These are phyloP conservation scores for Calcarisporium arbuscula DNA, from an alignment of 2,329 filamentous ascomycete species.

Conservation along the genomic window DNA sequence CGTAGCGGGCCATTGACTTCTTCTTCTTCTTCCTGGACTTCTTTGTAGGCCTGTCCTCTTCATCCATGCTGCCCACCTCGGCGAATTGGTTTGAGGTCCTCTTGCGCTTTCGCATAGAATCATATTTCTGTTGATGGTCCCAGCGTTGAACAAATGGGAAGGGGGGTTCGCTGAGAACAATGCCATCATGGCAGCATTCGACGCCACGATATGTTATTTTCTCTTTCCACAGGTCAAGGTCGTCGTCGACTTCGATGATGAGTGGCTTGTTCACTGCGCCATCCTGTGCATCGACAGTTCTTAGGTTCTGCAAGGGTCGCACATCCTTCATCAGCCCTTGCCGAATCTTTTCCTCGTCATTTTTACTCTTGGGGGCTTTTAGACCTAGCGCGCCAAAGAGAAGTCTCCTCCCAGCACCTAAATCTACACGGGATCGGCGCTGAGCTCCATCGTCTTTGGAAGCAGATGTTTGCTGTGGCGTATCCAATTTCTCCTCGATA, in stretches of 20 bases:
- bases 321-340: slow-evolving; percentile 52
- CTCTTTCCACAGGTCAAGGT: slow-evolving; percentile 62
- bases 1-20: slow-evolving; percentile 18
- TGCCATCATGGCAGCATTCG: slow-evolving; percentile 70
- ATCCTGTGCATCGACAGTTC: slow-evolving; percentile 18
- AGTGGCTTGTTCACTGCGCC: too few relatives aligned
- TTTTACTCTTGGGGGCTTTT: slow-evolving; percentile 59
- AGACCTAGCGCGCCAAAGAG: slow-evolving; percentile 68
- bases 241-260: slow-evolving; percentile 26
- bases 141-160: slow-evolving; percentile 88
- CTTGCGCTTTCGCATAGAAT: slow-evolving; percentile 42
- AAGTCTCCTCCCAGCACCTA: slow-evolving; percentile 60
- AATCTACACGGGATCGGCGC: slow-evolving; percentile 23
- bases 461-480: not conserved
- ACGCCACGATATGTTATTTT: slow-evolving; percentile 73
- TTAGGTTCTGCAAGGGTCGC: slow-evolving; percentile 31
- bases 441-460: slow-evolving; percentile 4
- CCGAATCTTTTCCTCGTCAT: slow-evolving; percentile 59
- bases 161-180: slow-evolving; percentile 67
- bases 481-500: not conserved
- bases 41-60: slow-evolving; percentile 12
- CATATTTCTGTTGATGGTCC: slow-evolving; percentile 64
- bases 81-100: slow-evolving; percentile 28
- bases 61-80: slow-evolving; percentile 20
- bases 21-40: slow-evolving; percentile 34